Percentiles rank a stretch among this genome's conserved stretches.
phyloP scores from a whole-genome alignment of 345 rosid genomes.

The Geranium rotundifolium region DNA sequence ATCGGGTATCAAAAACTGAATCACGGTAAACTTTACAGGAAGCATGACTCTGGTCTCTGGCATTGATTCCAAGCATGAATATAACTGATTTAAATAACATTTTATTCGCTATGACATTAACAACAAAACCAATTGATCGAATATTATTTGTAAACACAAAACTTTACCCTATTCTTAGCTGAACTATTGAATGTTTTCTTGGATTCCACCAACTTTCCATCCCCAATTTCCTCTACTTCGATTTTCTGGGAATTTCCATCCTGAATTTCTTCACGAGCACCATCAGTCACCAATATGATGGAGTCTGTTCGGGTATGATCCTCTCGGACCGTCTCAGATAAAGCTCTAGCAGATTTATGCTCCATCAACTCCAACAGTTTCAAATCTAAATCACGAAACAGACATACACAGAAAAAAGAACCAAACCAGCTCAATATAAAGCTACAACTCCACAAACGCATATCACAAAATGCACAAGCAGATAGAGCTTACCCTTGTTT shows the following conservation, averaged over 20 bases:
- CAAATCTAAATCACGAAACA: slow-evolving; percentile 13
- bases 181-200: slow-evolving; percentile 1
- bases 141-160: background rate
- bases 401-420: background rate
- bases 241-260: slow-evolving; percentile 1
- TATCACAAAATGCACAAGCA: background rate
- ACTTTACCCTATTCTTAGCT: slow-evolving; percentile 13
- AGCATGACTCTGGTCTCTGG: too few relatives aligned
- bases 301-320: slow-evolving; percentile 30
- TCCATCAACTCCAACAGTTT: slow-evolving; percentile 27
- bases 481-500: slow-evolving; percentile 18
- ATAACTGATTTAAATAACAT: too few relatives aligned
- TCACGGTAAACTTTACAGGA: too few relatives aligned
- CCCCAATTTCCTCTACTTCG: slow-evolving; percentile 4
- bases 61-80: too few relatives aligned
- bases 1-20: too few relatives aligned
- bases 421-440: background rate
- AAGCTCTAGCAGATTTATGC: slow-evolving; percentile 62
- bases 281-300: slow-evolving; percentile 49
- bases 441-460: slow-evolving; percentile 1
- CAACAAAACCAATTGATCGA: too few relatives aligned
- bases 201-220: slow-evolving; percentile 1
- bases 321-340: slow-evolving; percentile 39
- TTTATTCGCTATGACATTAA: too few relatives aligned
- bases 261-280: slow-evolving; percentile 8